phyloP scores from a whole-genome alignment of 495 filamentous ascomycete genomes.

The Penicillium salamii region DNA sequence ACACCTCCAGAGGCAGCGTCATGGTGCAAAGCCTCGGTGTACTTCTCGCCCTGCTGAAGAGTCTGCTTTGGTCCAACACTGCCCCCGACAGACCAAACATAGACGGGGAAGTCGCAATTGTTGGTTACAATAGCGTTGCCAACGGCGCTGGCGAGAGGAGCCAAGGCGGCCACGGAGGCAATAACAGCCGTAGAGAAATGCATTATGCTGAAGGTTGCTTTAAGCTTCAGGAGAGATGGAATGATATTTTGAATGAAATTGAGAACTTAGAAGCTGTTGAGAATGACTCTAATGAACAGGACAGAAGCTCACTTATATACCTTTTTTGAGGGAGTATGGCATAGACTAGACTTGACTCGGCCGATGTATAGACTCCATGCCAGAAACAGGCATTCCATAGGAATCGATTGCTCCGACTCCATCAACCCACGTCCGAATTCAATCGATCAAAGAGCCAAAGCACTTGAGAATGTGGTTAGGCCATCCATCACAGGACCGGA shows the following conservation, averaged over 20 bases:
- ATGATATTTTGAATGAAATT: no score
- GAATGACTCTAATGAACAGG: not conserved
- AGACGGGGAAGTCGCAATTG: slow-evolving; percentile 45
- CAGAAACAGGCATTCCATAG: not conserved
- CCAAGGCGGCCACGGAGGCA: slow-evolving; percentile 23
- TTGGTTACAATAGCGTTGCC: slow-evolving; percentile 53
- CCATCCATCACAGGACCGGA: slow-evolving; percentile 5
- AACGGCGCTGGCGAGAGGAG: slow-evolving; percentile 38
- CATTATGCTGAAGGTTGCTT: no score
- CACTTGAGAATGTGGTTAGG: slow-evolving; percentile 11
- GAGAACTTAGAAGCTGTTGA: not conserved
- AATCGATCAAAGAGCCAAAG: not conserved
- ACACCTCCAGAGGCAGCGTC: slow-evolving; percentile 53
- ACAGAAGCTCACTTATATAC: slow-evolving; percentile 8
- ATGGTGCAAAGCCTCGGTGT: slow-evolving; percentile 40
- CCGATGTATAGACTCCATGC: not conserved
- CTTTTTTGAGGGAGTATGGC: not conserved
- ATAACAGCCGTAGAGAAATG: slow-evolving; percentile 26
- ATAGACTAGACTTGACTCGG: not conserved
- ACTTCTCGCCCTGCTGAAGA: slow-evolving; percentile 34
- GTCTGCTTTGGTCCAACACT: slow-evolving; percentile 39
- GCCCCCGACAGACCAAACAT: slow-evolving; percentile 56
- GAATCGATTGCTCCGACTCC: not conserved
- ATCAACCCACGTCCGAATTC: not conserved
- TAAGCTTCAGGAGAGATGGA: no score